Evolutionary conservation across 371 early-diverging fungal species (phyloP).

Genomic region (Apophysomyces trapeziformis): DNA sequence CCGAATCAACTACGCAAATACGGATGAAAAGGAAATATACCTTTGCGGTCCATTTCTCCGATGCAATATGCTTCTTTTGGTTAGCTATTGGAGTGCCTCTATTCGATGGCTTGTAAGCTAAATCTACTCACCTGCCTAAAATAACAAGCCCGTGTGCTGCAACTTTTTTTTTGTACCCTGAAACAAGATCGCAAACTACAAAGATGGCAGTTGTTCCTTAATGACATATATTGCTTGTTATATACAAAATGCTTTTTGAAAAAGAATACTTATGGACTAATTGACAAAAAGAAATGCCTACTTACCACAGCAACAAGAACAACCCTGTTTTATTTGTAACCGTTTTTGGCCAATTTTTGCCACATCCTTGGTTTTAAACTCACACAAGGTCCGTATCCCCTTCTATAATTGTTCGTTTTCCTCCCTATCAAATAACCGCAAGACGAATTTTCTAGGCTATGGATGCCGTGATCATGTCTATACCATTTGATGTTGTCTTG

Average conservation of each 20-base stretch:
- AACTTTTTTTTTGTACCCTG: neutral
- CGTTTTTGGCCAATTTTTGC: neutral
- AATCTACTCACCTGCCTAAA: neutral
- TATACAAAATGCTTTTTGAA: too few species aligned
- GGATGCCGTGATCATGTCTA: too few species aligned
- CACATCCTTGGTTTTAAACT: neutral
- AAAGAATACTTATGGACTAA: too few species aligned
- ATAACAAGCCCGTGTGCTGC: neutral
- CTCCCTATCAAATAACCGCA: neutral
- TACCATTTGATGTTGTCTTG: too few species aligned
- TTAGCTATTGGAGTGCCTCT: neutral
- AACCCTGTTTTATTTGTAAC: neutral
- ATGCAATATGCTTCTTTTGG: constrained; percentile 4
- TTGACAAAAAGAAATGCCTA: too few species aligned
- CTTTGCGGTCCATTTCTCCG: neutral
- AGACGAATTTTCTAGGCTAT: too few species aligned
- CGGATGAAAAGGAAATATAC: neutral
- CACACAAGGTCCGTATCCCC: neutral
- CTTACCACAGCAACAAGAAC: neutral
- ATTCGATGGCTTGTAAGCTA: neutral
- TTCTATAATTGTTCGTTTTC: neutral
- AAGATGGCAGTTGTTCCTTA: too few species aligned
- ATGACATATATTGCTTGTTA: too few species aligned
- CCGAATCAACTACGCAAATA: neutral
- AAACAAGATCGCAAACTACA: neutral